phyloP scores from a whole-genome alignment of 371 early-diverging fungal species.

The Coemansia sp. region DNA sequence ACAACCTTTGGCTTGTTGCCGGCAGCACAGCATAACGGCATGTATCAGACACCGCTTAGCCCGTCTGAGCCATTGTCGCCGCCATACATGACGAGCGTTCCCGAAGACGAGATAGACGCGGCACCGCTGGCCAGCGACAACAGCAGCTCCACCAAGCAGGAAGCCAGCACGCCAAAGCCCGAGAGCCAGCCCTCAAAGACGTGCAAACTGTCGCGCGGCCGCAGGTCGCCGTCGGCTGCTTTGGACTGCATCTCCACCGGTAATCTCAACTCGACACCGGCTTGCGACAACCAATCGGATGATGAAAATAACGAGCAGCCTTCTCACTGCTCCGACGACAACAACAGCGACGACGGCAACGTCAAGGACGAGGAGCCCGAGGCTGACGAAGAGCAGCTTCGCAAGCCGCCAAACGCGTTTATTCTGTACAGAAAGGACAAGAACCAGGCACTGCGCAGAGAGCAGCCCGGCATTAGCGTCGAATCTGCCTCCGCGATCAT shows the following conservation, averaged over 20 bases:
- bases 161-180: background rate
- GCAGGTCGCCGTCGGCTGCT: background rate
- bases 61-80: background rate
- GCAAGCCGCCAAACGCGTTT: conserved; percentile 42
- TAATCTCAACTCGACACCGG: background rate
- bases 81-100: background rate
- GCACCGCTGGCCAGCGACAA: background rate
- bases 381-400: conserved; percentile 13
- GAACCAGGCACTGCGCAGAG: conserved; percentile 22
- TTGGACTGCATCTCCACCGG: background rate
- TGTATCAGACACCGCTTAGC: background rate
- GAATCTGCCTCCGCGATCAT: conserved; percentile 28
- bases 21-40: background rate
- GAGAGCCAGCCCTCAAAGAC: background rate
- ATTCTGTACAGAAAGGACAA: conserved; percentile 29
- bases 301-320: background rate
- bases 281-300: background rate
- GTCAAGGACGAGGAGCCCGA: conserved; percentile 3
- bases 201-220: background rate
- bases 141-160: background rate
- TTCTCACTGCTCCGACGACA: background rate
- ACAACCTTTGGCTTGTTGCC: background rate
- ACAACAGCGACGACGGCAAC: background rate
- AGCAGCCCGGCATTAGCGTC: conserved; percentile 25
- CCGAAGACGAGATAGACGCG: background rate